phyloP scores from a whole-genome alignment of 768 basidiomycete genomes.

The Glaciozyma martinii region DNA sequence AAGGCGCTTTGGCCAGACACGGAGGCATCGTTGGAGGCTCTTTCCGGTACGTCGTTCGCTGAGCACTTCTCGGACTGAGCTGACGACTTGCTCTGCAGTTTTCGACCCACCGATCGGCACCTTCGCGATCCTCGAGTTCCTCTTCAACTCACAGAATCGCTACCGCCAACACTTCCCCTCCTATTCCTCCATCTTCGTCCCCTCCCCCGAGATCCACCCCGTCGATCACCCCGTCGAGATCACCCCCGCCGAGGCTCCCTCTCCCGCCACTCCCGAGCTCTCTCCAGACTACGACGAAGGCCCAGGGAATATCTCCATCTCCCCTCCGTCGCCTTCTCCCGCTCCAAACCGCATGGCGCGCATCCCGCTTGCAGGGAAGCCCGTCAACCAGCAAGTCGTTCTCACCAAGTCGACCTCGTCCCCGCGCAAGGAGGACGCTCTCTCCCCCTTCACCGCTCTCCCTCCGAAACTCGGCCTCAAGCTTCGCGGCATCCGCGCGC shows the following conservation, averaged over 20 bases:
- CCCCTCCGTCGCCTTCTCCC: background rate
- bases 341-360: background rate
- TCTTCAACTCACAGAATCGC: slow-evolving; percentile 20
- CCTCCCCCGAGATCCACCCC: background rate
- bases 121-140: slow-evolving; percentile 22
- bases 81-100: background rate
- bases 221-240: slow-evolving; percentile 13
- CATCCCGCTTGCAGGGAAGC: slow-evolving; percentile 7
- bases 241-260: slow-evolving; percentile 12
- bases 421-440: slow-evolving; percentile 1
- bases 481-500: background rate
- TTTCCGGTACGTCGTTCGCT: slow-evolving; percentile 3
- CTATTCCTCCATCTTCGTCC: background rate
- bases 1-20: slow-evolving; percentile 21
- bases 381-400: slow-evolving; percentile 8
- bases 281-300: background rate
- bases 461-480: slow-evolving; percentile 19
- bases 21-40: slow-evolving; percentile 17
- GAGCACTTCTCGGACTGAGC: background rate
- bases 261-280: slow-evolving; percentile 11
- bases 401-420: slow-evolving; percentile 5
- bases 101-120: slow-evolving; percentile 17
- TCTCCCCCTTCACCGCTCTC: slow-evolving; percentile 26
- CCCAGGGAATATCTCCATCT: background rate
- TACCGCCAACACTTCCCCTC: slow-evolving; percentile 10